These are phyloP conservation scores for Isochrysis galbana DNA, from an alignment of 78 protist species.

Conservation along the genomic window DNA sequence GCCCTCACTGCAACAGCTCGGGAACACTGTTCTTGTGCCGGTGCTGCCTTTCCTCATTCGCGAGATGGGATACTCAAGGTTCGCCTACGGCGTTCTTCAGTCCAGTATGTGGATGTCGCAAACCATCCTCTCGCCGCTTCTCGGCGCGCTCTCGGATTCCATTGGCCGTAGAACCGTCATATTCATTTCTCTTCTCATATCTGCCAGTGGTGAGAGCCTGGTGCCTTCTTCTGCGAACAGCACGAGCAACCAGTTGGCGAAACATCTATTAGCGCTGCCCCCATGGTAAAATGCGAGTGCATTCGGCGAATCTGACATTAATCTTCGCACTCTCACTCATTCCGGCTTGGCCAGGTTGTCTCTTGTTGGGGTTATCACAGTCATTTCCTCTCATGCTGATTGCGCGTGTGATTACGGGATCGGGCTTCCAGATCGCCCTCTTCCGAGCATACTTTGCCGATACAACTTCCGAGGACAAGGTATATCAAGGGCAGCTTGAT, in stretches of 20 bases:
- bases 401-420: not conserved
- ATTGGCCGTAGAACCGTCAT: not conserved
- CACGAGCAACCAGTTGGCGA: too few relatives aligned
- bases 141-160: not conserved
- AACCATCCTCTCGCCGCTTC: not conserved
- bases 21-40: not conserved
- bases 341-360: too few relatives aligned
- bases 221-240: too few relatives aligned
- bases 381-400: not conserved
- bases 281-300: too few relatives aligned
- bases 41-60: not conserved
- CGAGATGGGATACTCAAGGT: not conserved
- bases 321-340: too few relatives aligned
- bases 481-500: too few relatives aligned
- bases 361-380: not conserved
- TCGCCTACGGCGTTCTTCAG: not conserved
- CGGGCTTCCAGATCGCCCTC: conserved; percentile 22
- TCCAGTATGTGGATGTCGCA: not conserved
- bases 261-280: too few relatives aligned
- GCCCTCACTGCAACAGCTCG: too few relatives aligned
- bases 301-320: too few relatives aligned
- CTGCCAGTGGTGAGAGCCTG: too few relatives aligned
- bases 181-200: not conserved
- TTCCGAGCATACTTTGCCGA: conserved; percentile 15
- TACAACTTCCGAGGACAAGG: not conserved